These are phyloP conservation scores for Saxophila tyrrhenica DNA, from an alignment of 495 filamentous ascomycete genomes.

Conservation along the genomic window DNA sequence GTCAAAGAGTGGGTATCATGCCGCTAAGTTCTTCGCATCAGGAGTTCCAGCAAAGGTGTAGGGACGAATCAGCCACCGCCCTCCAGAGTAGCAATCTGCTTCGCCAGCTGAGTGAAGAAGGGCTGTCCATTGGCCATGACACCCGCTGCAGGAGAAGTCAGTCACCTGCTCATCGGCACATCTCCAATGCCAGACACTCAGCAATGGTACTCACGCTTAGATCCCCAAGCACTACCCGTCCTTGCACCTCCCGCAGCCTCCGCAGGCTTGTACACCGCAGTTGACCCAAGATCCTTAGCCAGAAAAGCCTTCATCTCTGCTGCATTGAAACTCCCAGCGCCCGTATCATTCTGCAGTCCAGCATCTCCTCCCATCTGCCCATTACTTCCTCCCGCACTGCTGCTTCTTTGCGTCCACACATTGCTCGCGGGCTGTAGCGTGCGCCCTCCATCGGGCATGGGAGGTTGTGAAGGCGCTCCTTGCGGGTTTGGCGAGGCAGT, in stretches of 20 bases:
- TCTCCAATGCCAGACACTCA: too few species aligned
- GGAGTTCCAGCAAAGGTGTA: too few species aligned
- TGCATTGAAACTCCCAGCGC: slow-evolving; percentile 14
- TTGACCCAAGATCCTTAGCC: background rate
- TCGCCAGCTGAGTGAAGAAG: slow-evolving; percentile 17
- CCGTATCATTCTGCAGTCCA: background rate
- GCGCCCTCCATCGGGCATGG: slow-evolving; percentile 9
- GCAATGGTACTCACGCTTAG: slow-evolving; percentile 8
- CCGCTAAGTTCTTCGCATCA: background rate
- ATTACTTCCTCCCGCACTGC: slow-evolving; percentile 6
- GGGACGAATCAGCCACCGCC: slow-evolving; percentile 9
- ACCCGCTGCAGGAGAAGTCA: slow-evolving; percentile 4
- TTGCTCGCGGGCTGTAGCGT: slow-evolving; percentile 4
- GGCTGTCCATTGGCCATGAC: slow-evolving; percentile 17
- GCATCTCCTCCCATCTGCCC: background rate
- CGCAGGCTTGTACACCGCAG: slow-evolving; percentile 7
- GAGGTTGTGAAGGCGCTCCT: background rate
- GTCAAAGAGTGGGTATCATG: slow-evolving; percentile 1
- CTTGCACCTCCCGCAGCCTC: slow-evolving; percentile 2
- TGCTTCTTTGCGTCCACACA: slow-evolving; percentile 12
- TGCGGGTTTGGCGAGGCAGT: slow-evolving; percentile 12
- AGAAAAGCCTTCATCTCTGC: slow-evolving; percentile 11
- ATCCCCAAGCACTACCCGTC: slow-evolving; percentile 4
- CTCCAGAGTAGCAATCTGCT: slow-evolving; percentile 16
- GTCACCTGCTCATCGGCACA: background rate